Evolutionary conservation across 2,329 filamentous ascomycete genomes (phyloP), one percentile per base, ranked within the genome.

Genomic region (Penicillium sp.): DNA sequence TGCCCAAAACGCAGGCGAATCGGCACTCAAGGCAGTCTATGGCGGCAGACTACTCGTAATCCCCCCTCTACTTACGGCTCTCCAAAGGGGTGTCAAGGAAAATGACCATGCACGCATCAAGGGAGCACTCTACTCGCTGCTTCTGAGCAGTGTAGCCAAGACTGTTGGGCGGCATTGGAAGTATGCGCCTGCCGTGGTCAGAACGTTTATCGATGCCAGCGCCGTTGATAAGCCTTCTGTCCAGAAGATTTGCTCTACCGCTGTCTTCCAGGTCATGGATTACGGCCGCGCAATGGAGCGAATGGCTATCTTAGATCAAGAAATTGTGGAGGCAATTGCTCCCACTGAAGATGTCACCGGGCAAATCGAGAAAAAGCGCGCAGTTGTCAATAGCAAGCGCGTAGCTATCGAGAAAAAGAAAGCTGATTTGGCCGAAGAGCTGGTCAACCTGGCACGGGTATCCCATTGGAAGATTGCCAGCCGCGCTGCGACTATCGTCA

Each of bases 391-490:
- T 57, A 85, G 87, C 62, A 89, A 93, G 56, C 85, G 93, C 57
- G 81, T 80, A 51, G 84, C 85, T 59, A 92, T 97, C 5, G 94
- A 99, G 74, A 81, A 83, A 54, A 92, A 90, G 77, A 99, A 99
- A 77, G 81, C 87, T 0, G 84, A 85, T 4, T 78, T 99, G 27
- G 90, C 93, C 0, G 80, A 91, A 54, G 92, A 97, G 71, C 81
- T 99, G 33, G 89, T 93, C 4, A 85, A 89, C 58, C 79, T 89
- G 59, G 90, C 91, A 2, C 87, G 86, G 67, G 85, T 85, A 3
- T 91, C 92, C 0, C 95, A 99, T 71, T 99, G 94, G 94, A 97
- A 96, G 79, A 93, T 96, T 67, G 93, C 93, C 6, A 91, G 87
- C 50, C 84, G 93, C 29, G 96, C 93, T 56, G 90, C 90, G 10